phyloP scores from a whole-genome alignment of 495 filamentous ascomycete species.

The Lindgomyces ingoldianus region DNA sequence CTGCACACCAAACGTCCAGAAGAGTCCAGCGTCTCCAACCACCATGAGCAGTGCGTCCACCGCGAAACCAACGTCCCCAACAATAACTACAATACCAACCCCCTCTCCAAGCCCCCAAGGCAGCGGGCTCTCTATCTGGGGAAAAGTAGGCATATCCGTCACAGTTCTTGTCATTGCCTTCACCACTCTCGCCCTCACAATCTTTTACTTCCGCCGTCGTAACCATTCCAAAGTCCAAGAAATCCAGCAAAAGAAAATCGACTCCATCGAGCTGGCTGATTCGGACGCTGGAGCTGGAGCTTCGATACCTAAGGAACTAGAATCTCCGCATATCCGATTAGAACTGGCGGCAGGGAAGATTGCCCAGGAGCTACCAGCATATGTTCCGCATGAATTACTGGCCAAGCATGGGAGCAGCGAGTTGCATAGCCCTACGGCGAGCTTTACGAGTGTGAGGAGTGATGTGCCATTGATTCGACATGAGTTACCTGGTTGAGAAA shows the following conservation, averaged over 20 bases:
- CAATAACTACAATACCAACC: neutral
- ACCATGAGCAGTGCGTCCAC: neutral
- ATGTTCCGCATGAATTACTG: slow-evolving; percentile 8
- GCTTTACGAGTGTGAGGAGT: slow-evolving; percentile 1
- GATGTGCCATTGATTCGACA: neutral
- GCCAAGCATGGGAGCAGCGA: slow-evolving; percentile 14
- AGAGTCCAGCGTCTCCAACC: neutral
- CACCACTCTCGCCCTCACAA: neutral
- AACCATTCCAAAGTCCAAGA: slow-evolving; percentile 14
- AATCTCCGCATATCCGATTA: neutral
- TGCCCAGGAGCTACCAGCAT: neutral
- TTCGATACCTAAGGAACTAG: slow-evolving; percentile 11
- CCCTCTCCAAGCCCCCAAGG: neutral
- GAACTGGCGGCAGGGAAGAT: slow-evolving; percentile 3
- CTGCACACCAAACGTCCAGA: slow-evolving; percentile 11
- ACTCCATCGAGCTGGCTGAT: slow-evolving; percentile 4
- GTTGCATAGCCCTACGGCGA: neutral
- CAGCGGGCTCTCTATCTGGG: neutral
- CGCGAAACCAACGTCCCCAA: neutral
- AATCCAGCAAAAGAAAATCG: slow-evolving; percentile 7
- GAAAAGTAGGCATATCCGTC: neutral
- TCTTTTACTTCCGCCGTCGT: slow-evolving; percentile 17
- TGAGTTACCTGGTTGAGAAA: slow-evolving; percentile 14
- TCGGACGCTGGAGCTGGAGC: neutral
- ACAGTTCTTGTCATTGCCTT: neutral